phyloP scores from a whole-genome alignment of 2,329 filamentous ascomycete genomes.

The Pleurostoma richardsiae region DNA sequence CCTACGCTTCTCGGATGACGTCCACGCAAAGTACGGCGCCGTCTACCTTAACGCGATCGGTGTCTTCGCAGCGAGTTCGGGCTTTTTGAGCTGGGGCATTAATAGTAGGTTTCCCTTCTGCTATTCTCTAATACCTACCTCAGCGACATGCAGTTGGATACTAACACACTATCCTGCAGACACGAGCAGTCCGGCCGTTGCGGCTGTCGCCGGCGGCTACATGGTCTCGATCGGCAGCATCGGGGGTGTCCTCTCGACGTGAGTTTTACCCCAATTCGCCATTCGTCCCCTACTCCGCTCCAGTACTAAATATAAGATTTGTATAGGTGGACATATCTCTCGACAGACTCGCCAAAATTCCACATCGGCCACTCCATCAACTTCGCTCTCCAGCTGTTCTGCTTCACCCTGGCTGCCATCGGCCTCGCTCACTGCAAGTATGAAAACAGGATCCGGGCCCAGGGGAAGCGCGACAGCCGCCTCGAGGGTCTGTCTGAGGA shows the following conservation, averaged over 20 bases:
- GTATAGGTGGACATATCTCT: conserved; percentile 4
- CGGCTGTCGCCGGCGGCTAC: conserved; percentile 5
- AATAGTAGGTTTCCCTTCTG: conserved; percentile 1
- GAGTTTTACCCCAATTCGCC: neutral
- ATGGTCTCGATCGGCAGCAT: conserved; percentile 4
- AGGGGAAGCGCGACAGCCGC: conserved; percentile 4
- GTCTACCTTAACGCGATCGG: conserved; percentile 5
- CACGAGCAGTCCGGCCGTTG: conserved; percentile 3
- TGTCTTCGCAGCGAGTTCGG: conserved; percentile 5
- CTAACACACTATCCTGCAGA: conserved; percentile 21
- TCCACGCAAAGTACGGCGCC: conserved; percentile 4
- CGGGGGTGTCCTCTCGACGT: conserved; percentile 6
- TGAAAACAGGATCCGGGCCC: conserved; percentile 3
- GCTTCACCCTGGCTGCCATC: conserved; percentile 2
- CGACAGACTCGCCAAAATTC: conserved; percentile 5
- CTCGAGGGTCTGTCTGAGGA: conserved; percentile 3
- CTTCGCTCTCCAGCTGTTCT: conserved; percentile 4
- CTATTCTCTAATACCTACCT: neutral
- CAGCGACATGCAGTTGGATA: neutral
- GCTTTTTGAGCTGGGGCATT: conserved; percentile 6
- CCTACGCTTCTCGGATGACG: conserved; percentile 4
- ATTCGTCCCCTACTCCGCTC: neutral
- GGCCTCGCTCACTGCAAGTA: conserved; percentile 5
- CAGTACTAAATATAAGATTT: too few relatives aligned
- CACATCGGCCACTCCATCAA: conserved; percentile 8